phyloP scores from a whole-genome alignment of 352 stramenopile genomes.

The Blastocystis sp. region DNA sequence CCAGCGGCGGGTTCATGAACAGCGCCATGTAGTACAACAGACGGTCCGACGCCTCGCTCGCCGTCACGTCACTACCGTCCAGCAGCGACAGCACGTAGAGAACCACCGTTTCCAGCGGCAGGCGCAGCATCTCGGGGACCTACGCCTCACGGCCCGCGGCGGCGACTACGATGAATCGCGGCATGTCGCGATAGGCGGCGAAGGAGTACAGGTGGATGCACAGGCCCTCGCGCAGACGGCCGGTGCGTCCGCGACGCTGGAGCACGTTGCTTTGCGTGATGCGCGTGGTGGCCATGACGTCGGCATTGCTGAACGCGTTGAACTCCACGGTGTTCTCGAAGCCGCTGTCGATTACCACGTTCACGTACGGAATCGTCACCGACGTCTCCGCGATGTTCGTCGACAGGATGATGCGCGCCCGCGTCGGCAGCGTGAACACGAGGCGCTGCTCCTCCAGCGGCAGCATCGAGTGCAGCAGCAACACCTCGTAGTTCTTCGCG shows the following conservation, averaged over 20 bases:
- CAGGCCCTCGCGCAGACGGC: slow-evolving; percentile 85
- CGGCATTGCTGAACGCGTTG: slow-evolving; percentile 82
- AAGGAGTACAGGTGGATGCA: slow-evolving; percentile 85
- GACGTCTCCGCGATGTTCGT: slow-evolving; percentile 95
- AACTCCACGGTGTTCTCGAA: slow-evolving; percentile 84
- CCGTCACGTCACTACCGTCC: neutral
- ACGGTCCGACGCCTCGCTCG: neutral
- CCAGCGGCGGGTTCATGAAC: neutral
- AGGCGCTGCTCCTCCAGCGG: slow-evolving; percentile 74
- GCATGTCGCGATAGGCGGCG: slow-evolving; percentile 75
- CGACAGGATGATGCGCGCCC: slow-evolving; percentile 80
- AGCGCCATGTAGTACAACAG: neutral
- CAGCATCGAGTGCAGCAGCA: slow-evolving; percentile 76
- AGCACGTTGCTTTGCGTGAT: slow-evolving; percentile 85
- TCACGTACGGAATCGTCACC: slow-evolving; percentile 95
- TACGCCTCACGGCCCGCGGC: neutral
- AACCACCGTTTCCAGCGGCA: neutral
- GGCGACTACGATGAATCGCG: slow-evolving; percentile 32
- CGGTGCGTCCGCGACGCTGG: slow-evolving; percentile 86
- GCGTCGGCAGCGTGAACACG: slow-evolving; percentile 74
- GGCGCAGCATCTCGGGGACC: neutral
- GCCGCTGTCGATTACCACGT: slow-evolving; percentile 92
- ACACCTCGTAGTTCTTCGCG: slow-evolving; percentile 73
- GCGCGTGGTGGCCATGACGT: slow-evolving; percentile 78
- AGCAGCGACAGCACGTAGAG: neutral